Percentiles rank a stretch among this genome's conserved stretches.
Evolutionary conservation across 192 early-diverging fungal species (phyloP).

Genomic region (Umbelopsis sp.): DNA sequence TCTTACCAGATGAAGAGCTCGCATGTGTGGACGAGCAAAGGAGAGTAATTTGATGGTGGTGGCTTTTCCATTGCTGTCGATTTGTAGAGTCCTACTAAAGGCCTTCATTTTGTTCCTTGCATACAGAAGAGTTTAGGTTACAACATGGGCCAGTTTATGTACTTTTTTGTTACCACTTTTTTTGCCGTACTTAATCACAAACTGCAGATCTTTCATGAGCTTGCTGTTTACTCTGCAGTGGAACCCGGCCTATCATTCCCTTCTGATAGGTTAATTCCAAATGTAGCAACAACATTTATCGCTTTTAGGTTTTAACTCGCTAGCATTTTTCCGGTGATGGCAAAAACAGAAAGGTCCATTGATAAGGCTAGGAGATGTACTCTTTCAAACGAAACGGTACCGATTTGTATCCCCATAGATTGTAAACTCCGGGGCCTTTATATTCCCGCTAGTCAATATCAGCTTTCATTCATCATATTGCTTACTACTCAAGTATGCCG

Average conservation of each 20-base stretch:
- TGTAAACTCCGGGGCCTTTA: neutral
- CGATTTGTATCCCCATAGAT: neutral
- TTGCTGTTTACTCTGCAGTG: too few species aligned
- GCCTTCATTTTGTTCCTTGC: neutral
- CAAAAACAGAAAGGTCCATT: neutral
- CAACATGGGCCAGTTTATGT: neutral
- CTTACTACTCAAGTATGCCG: neutral
- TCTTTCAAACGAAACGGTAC: neutral
- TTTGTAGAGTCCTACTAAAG: conserved; percentile 15
- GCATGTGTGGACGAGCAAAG: conserved; percentile 38
- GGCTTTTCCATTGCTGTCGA: conserved; percentile 39
- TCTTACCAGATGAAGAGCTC: conserved; percentile 18
- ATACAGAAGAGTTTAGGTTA: neutral
- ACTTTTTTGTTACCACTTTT: neutral
- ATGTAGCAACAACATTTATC: neutral
- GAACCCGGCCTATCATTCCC: neutral
- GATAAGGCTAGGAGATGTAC: neutral
- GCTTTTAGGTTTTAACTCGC: neutral
- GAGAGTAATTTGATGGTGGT: conserved; percentile 38
- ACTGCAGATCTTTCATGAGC: too few species aligned
- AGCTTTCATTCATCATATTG: neutral
- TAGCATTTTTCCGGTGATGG: neutral
- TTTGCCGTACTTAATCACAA: neutral
- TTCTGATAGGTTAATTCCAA: neutral
- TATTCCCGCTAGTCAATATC: neutral